Percentiles rank a stretch among this genome's conserved stretches.
phyloP scores from a whole-genome alignment of 2,329 filamentous ascomycete genomes.

The Calonectria fujianensis region DNA sequence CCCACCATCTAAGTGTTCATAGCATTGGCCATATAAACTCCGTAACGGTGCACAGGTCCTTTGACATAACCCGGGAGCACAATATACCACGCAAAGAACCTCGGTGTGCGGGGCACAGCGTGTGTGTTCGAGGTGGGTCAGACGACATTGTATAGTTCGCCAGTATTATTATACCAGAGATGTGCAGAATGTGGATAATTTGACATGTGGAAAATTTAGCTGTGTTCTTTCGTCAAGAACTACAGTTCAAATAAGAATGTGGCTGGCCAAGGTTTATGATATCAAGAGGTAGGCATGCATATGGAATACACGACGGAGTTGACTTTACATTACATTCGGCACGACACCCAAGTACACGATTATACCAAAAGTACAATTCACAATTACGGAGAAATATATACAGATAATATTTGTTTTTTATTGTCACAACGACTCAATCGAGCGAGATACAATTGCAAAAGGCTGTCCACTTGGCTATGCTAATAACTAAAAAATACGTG shows the following conservation, averaged over 20 bases:
- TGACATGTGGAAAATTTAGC: too few relatives aligned
- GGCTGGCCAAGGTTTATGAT: not conserved
- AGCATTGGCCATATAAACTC: slow-evolving; percentile 12
- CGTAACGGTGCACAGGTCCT: slow-evolving; percentile 40
- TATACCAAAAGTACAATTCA: not conserved
- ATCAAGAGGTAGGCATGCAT: not conserved
- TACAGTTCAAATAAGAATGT: too few relatives aligned
- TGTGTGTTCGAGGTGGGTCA: slow-evolving; percentile 1
- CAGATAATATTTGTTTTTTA: not conserved
- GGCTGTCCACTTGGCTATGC: not conserved
- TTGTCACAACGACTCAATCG: not conserved
- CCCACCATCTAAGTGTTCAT: slow-evolving; percentile 38
- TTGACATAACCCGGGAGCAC: slow-evolving; percentile 39
- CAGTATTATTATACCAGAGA: not conserved
- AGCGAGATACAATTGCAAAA: not conserved
- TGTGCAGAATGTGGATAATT: not conserved
- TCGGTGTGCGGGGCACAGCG: not conserved
- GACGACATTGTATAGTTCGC: not conserved
- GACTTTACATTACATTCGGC: not conserved
- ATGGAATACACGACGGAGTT: not conserved
- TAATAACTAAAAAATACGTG: not conserved
- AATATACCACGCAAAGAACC: not conserved
- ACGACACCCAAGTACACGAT: not conserved
- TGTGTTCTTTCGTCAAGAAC: not conserved
- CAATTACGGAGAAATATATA: not conserved